Evolutionary conservation across 2,329 filamentous ascomycete species (phyloP), one percentile per base, ranked within the genome.

Genomic region (Onygenales sp.): DNA sequence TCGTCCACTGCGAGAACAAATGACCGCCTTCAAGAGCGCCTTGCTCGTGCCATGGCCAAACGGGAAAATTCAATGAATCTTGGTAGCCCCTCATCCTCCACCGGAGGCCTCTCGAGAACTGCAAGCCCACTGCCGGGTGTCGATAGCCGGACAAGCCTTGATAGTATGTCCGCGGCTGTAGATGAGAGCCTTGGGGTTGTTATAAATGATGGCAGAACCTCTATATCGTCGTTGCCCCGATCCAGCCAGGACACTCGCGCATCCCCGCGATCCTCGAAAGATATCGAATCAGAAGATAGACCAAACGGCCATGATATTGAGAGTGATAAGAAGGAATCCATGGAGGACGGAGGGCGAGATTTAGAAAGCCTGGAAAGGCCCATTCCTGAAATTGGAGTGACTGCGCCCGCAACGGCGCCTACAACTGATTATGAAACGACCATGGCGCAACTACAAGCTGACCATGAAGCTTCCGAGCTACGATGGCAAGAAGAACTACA

Each of bases 41-140:
- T 98, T 56, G 92, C 92, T 33, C 88, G 89, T 64, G 93, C 91
- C 33, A 82, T 96, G 63, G 89, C 85, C 2, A 85, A 85, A 55
- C 89, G 86, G 64, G 80, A 78, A 54, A 72, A 76, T n/a, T 67
- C 73, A 2, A 66, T 70, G 41, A 75, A 73, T 52, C 65, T 74
- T 33, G 75, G 73, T 32, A 73, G 70, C 21, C 74, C 70, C 53
- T 69, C 72, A 57, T 69, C 78, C 31, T 74, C 75, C 7, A 78
- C 77, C 46, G 75, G 74, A 35, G 61, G 73, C 21, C 69, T 76
- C 5, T 79, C 79, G n/a, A 70, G 79, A 50, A 72, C 76, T 27
- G 72, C 78, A 58, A 84, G 77, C 49, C 68, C 70, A 10, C 57
- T 61, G 57, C 78, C 80, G 13, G 73, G 71, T 38, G 70, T 74